Percentiles rank a stretch among this genome's conserved stretches.
Conservation (phyloP, 164 flowering plant genomes). For the Cinnamomum chago region DNA sequence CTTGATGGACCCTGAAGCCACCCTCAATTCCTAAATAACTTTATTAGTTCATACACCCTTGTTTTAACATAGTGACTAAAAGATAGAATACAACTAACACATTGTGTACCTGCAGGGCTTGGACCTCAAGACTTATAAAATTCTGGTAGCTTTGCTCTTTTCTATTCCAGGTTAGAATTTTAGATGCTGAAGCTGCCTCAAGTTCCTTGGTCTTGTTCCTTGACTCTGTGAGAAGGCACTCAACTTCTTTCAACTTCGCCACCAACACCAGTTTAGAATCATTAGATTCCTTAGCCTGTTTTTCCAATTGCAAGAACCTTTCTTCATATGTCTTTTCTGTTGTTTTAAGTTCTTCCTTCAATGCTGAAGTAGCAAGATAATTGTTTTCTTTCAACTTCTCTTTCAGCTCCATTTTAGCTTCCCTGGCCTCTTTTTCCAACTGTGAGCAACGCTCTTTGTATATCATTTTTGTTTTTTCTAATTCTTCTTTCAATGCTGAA, state of each 20-base stretch:
- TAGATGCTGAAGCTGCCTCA: slow-evolving; percentile 50
- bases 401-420: slow-evolving; percentile 58
- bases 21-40: slow-evolving; percentile 52
- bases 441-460: slow-evolving; percentile 43
- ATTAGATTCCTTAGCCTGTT: slow-evolving; percentile 31
- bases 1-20: slow-evolving; percentile 52
- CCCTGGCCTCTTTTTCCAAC: slow-evolving; percentile 46
- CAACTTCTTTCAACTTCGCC: slow-evolving; percentile 56
- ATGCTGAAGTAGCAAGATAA: slow-evolving; percentile 40
- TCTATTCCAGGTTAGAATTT: slow-evolving; percentile 48
- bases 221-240: slow-evolving; percentile 46
- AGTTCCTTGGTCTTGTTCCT: slow-evolving; percentile 52
- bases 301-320: slow-evolving; percentile 32
- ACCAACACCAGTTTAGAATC: slow-evolving; percentile 29
- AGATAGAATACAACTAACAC: neutral
- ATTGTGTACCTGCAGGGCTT: slow-evolving; percentile 49
- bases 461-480: slow-evolving; percentile 37
- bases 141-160: slow-evolving; percentile 47
- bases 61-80: neutral
- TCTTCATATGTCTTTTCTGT: slow-evolving; percentile 44
- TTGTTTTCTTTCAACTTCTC: slow-evolving; percentile 48
- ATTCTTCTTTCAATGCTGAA: slow-evolving; percentile 46
- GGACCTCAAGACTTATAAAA: slow-evolving; percentile 46
- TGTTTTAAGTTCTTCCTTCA: slow-evolving; percentile 55
- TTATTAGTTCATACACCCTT: slow-evolving; percentile 5